Percentiles rank a stretch among this genome's conserved stretches.
Conservation (phyloP, 2,329 filamentous ascomycete genomes). For the Verticillium dahliae region DNA sequence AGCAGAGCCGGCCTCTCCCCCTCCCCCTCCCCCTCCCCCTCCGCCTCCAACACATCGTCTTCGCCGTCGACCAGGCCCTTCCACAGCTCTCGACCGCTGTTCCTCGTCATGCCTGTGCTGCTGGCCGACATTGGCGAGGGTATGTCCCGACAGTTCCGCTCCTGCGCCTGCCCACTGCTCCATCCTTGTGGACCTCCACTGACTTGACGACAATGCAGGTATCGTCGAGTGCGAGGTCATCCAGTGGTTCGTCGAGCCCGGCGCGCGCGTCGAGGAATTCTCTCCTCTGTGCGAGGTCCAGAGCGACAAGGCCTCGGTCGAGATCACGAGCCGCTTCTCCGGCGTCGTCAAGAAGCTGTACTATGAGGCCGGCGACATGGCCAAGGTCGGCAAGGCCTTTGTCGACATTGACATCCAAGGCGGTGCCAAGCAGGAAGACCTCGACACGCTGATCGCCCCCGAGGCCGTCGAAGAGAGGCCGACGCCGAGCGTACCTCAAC, state of each 20-base stretch:
- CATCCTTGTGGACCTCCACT: slow-evolving; percentile 4
- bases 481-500: slow-evolving; percentile 14
- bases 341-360: slow-evolving; percentile 94
- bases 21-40: background rate
- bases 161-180: no score
- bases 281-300: slow-evolving; percentile 97
- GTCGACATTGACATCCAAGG: slow-evolving; percentile 92
- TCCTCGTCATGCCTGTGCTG: slow-evolving; percentile 69
- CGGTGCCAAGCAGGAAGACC: slow-evolving; percentile 59
- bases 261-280: slow-evolving; percentile 94
- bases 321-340: slow-evolving; percentile 94
- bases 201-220: slow-evolving; percentile 43
- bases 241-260: slow-evolving; percentile 98
- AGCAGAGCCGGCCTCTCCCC: slow-evolving; percentile 14
- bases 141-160: no score
- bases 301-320: slow-evolving; percentile 84
- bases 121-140: slow-evolving; percentile 78
- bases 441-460: slow-evolving; percentile 20
- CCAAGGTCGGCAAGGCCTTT: slow-evolving; percentile 87
- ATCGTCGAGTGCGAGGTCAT: slow-evolving; percentile 99
- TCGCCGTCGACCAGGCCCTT: slow-evolving; percentile 33
- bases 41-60: background rate
- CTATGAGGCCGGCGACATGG: slow-evolving; percentile 94
- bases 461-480: slow-evolving; percentile 12
- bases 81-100: slow-evolving; percentile 40